Base-by-base conservation (phyloP, 176 grass and related monocot species). In the Zea luxurians region DNA sequence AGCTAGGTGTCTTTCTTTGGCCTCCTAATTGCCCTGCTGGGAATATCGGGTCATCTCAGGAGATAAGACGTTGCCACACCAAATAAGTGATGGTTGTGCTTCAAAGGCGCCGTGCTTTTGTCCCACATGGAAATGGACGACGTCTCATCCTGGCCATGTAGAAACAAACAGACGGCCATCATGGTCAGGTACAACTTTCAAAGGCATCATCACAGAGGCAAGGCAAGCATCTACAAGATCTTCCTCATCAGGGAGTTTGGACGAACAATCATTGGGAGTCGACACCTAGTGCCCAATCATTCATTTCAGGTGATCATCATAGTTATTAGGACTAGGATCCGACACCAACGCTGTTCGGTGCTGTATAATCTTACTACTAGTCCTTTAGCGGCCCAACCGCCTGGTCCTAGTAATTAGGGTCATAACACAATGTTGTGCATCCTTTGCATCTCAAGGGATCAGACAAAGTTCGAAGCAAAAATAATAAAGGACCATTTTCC, bases 1-100 rank as follows among this genome's bases (percentile, higher is more conserved):
- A 21, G 12, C 73, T 46, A 67, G 68, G 15, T 38, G 21, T 27
- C 27, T 27, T 27, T 27, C 27, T 27, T 27, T 27, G 27, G 27
- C 27, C 27, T 27, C 27, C 27, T 27, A 27, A 27, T 83, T 76
- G 82, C 70, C 77, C 71, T 17, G 35, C 71, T 17, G 35, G 20
- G 82, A 84, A 88, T 84, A 88, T 79, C 10, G 3, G 53, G 82
- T 81, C 66, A 81, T 84, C 59, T 71, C 77, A 20, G 17, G 1
- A 72, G 82, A 77, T 81, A 60, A 77, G 87, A 85, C 66, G 65
- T 81, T 77, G 41, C 5, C 77, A 59, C 77, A 66, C 65, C 67
- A 44, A 72, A 72, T 77, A 50, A 72, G 77, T 89, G 82, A 84
- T 85, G 65, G 72, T 76, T 77, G 77, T 77, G 52, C 72, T 60